phyloP scores from a whole-genome alignment of 2,329 filamentous ascomycete genomes.

The Cytospora paraplurivora region DNA sequence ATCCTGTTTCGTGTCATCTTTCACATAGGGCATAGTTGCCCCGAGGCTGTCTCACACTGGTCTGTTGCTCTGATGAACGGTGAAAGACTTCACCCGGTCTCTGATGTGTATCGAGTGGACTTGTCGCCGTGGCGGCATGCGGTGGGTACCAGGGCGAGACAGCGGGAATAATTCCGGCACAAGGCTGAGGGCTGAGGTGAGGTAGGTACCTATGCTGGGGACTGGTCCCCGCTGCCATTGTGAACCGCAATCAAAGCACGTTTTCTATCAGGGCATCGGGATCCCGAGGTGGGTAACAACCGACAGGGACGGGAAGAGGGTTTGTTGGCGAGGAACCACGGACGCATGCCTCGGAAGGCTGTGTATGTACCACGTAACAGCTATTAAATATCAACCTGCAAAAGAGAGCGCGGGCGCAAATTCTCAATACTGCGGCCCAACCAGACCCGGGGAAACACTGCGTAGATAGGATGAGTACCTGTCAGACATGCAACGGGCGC shows the following conservation, averaged over 20 bases:
- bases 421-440: slow-evolving; percentile 6
- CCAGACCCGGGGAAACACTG: slow-evolving; percentile 1
- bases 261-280: slow-evolving; percentile 11
- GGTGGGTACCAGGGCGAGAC: background rate
- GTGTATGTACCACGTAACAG: slow-evolving; percentile 13
- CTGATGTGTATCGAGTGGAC: background rate
- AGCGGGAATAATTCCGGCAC: slow-evolving; percentile 17
- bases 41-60: slow-evolving; percentile 24
- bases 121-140: background rate
- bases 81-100: background rate
- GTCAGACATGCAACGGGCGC: slow-evolving; percentile 5
- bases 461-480: background rate
- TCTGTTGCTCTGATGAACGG: slow-evolving; percentile 2
- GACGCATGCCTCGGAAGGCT: slow-evolving; percentile 13
- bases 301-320: slow-evolving; percentile 5
- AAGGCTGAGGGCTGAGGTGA: background rate
- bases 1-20: slow-evolving; percentile 10
- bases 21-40: slow-evolving; percentile 11
- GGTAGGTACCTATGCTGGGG: background rate
- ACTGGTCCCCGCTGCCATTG: background rate
- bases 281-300: slow-evolving; percentile 8
- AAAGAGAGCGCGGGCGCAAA: slow-evolving; percentile 3
- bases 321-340: slow-evolving; percentile 9
- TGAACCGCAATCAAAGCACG: background rate
- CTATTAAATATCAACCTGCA: slow-evolving; percentile 13